Evolutionary conservation across 768 basidiomycete genomes (phyloP).

Genomic region (Macrocybe gigantea): DNA sequence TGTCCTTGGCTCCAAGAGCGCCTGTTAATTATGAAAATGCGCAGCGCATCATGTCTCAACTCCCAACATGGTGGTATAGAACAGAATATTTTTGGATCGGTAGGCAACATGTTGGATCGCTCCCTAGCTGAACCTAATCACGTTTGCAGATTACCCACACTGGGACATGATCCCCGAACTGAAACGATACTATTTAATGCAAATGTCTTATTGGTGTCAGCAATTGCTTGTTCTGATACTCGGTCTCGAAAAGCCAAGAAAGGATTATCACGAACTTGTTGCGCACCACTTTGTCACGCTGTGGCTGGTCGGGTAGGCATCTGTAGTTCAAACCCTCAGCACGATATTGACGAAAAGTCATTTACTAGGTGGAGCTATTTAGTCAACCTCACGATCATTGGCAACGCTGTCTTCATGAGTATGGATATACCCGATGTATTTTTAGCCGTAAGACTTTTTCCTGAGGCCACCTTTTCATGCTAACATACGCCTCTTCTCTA

Average conservation of each 20-base stretch:
- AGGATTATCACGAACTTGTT: constrained; percentile 84
- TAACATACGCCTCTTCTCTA: constrained; percentile 18
- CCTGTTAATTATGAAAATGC: constrained; percentile 4
- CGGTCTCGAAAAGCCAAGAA: constrained; percentile 89
- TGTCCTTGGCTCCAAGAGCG: neutral
- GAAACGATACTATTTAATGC: constrained; percentile 92
- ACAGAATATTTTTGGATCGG: constrained; percentile 85
- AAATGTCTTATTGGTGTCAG: constrained; percentile 91
- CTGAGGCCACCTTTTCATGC: neutral
- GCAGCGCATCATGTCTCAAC: constrained; percentile 75
- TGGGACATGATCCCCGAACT: constrained; percentile 82
- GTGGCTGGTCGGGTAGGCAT: constrained; percentile 81
- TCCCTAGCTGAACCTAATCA: neutral
- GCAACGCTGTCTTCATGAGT: constrained; percentile 88
- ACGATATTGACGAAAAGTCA: constrained; percentile 2
- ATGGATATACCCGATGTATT: constrained; percentile 95
- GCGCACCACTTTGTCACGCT: constrained; percentile 91
- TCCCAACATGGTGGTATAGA: constrained; percentile 83
- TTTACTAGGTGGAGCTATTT: constrained; percentile 73
- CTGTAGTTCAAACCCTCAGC: neutral
- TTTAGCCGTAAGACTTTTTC: constrained; percentile 60
- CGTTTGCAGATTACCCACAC: constrained; percentile 69
- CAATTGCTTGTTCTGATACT: constrained; percentile 83
- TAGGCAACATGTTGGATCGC: constrained; percentile 18
- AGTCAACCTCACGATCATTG: constrained; percentile 78